Conservation (phyloP, 306 rosid species). For the Alnus rubra region DNA sequence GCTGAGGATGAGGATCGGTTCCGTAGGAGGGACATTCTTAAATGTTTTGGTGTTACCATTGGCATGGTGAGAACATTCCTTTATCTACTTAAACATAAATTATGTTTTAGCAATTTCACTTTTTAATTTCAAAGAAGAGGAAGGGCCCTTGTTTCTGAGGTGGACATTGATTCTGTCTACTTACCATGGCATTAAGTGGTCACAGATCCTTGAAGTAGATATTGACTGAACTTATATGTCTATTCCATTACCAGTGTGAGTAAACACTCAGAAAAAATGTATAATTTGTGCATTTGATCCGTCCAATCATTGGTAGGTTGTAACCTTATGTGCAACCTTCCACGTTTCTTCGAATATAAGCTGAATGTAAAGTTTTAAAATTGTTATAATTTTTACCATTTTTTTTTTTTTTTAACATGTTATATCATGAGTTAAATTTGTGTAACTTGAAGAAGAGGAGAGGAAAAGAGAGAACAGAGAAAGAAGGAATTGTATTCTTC, state of each 20-base stretch:
- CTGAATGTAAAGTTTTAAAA: background rate
- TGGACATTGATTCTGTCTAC: background rate
- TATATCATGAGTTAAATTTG: background rate
- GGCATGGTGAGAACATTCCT: conserved; percentile 65
- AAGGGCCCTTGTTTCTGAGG: background rate
- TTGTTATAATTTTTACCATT: background rate
- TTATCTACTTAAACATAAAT: background rate
- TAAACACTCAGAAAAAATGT: background rate
- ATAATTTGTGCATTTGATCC: background rate
- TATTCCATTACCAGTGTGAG: background rate
- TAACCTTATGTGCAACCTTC: background rate
- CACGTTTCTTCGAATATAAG: background rate
- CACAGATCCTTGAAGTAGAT: background rate
- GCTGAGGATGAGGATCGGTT: conserved; percentile 39
- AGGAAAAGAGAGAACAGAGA: too few relatives aligned
- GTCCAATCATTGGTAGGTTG: background rate
- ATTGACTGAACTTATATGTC: background rate
- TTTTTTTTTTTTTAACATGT: background rate
- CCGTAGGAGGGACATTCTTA: conserved; percentile 55
- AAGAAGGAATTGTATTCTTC: too few relatives aligned
- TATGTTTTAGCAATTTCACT: background rate
- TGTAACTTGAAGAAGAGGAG: too few relatives aligned
- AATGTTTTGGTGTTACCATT: conserved; percentile 57
- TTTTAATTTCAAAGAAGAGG: background rate
- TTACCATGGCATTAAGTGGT: background rate